Base-by-base conservation (phyloP, 192 early-diverging fungal species). In the Powellomyces hirtus region DNA sequence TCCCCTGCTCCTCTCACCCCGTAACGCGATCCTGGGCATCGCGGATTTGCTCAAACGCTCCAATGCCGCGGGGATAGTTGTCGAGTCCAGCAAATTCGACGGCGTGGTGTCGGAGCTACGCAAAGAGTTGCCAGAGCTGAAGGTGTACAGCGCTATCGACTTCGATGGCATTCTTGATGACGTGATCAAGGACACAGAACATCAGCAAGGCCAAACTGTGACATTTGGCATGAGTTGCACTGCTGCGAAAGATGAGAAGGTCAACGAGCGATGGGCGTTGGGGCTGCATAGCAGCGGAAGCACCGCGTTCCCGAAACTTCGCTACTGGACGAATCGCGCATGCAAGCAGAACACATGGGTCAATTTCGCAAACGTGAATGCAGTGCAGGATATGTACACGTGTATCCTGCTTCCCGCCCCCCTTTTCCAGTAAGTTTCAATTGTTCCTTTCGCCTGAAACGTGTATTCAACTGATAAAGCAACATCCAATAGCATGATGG, bases 311-410 rank as follows among this genome's bases (percentile, higher is more conserved):
- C 62, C 62, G 33, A 64, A 64, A 34, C 14, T 64, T 13, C 62
- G 62, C 18, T 64, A 31, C 62, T 64, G 45, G 42, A 64, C 62
- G 4, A 64, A 64, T 46, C 62, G 60, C 22, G 20, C 60, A 10
- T 24, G 20, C 4, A 22, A 33, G 53, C 53, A 56, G 18, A 56
- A 56, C 53, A 8, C 26, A 16, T 6, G 27, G 4, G 2, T 56
- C 29, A 8, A 27, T 16, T 56, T 56, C 29, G 53, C 7, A 34
- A 30, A 14, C 26, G 53, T 6, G 20, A 56, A 34, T 16, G 10
- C 46, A 49, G 46, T 2, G 16, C 46, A 3, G n/a, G 14, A 49
- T 24, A 56, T 56, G 26, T 56, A 56, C 16, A 4, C 26, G 26
- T 18, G 53, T 2, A 5, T 56, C 5, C 29, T 56, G 5, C 53